Evolutionary conservation across 2,329 filamentous ascomycete species (phyloP).

Genomic region (Neofusicoccum kwambonambiense): DNA sequence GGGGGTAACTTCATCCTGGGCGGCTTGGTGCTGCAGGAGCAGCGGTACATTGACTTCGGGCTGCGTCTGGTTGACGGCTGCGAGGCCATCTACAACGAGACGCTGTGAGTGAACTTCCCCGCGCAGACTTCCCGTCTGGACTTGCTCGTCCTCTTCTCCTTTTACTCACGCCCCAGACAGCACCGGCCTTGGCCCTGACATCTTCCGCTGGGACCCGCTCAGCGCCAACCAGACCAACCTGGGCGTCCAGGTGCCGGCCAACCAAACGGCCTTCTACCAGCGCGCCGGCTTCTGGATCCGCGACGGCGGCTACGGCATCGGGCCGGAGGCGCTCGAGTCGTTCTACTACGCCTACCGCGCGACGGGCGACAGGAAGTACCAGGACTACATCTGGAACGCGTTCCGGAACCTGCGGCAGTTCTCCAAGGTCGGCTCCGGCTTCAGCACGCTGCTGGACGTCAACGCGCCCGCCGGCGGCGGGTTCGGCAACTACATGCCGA

Average conservation of each 20-base stretch:
- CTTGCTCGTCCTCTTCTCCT: too few relatives aligned
- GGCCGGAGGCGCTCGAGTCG: conserved; percentile 80
- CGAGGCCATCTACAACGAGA: conserved; percentile 68
- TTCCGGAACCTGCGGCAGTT: conserved; percentile 67
- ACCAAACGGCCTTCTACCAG: conserved; percentile 58
- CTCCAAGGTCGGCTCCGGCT: conserved; percentile 65
- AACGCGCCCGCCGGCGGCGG: conserved; percentile 61
- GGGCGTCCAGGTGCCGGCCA: not conserved
- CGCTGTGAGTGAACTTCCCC: conserved; percentile 29
- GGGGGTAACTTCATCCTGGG: conserved; percentile 84
- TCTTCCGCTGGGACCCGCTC: conserved; percentile 40
- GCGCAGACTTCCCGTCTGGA: not conserved
- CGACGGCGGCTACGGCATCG: conserved; percentile 61
- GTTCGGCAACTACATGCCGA: conserved; percentile 72
- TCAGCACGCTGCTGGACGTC: conserved; percentile 64
- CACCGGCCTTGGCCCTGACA: conserved; percentile 67
- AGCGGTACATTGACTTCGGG: conserved; percentile 72
- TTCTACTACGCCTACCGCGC: conserved; percentile 85
- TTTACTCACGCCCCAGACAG: not conserved
- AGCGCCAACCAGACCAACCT: conserved; percentile 8
- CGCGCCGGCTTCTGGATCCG: conserved; percentile 70
- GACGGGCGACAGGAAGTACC: conserved; percentile 73
- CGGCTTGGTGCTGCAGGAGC: conserved; percentile 64
- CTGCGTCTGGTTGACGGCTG: conserved; percentile 70
- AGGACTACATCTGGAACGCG: conserved; percentile 80